Conservation (phyloP, 257 asterid species). For the Rhazya stricta region DNA sequence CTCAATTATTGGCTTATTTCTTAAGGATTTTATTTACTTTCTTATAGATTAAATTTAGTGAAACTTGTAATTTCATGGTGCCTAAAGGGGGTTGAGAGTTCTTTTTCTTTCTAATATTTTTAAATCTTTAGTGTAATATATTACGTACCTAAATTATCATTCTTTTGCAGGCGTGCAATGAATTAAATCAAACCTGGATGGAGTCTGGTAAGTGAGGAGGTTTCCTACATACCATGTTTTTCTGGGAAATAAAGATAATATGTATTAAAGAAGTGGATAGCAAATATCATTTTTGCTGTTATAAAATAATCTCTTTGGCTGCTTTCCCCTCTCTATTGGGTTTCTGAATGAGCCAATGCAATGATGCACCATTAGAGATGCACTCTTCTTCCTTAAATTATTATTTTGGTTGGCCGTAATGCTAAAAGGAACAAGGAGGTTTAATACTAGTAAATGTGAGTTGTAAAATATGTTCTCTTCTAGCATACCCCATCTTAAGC, state of each 20-base stretch:
- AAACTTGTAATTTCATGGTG: constrained; percentile 5
- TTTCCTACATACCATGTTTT: neutral
- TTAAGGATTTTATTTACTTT: neutral
- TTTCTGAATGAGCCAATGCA: neutral
- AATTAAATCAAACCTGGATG: constrained; percentile 92
- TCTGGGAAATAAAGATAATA: neutral
- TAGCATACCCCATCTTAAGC: neutral
- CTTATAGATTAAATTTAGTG: neutral
- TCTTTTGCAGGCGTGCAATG: constrained; percentile 86
- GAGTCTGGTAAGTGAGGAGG: constrained; percentile 63
- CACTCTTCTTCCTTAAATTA: neutral
- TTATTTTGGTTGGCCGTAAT: neutral
- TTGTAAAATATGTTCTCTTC: neutral
- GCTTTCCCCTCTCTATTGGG: neutral
- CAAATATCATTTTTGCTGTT: neutral
- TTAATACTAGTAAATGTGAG: neutral
- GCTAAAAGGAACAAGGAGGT: neutral
- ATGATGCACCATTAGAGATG: too few species aligned
- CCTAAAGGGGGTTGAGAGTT: neutral
- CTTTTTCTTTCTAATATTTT: too few species aligned
- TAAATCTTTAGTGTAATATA: neutral
- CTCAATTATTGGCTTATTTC: constrained; percentile 1
- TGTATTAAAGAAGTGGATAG: neutral
- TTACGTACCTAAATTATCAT: constrained; percentile 11
- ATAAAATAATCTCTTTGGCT: neutral